Evolutionary conservation across 2,329 filamentous ascomycete species (phyloP), one percentile per base, ranked within the genome.

Genomic region (Penicillium capsulatum): DNA sequence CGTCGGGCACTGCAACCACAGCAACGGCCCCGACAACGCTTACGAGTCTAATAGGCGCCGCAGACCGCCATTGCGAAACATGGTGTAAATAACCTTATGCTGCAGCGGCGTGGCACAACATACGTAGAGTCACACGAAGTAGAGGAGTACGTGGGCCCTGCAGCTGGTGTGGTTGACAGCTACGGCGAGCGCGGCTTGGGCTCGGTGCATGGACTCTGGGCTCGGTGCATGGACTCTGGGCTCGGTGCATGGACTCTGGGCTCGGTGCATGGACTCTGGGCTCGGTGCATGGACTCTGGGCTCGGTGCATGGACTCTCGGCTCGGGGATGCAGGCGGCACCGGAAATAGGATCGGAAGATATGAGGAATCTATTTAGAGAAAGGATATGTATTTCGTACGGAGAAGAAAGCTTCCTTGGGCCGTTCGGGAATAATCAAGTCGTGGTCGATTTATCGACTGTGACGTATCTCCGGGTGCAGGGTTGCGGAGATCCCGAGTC

Each of bases 111-210:
- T 45, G 38, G 34, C 31, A 36, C 38, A 29, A 17, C 26, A 42
- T 22, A 42, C 31, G 38, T 44, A 17, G 34, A 36, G 33, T 39
- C 30, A 29, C 38, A 45, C 27, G 22, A 33, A 34, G 40, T 17
- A n/a, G 42, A 19, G 24, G 38, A 17, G 38, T 44, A 33, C 38
- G 27, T 40, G 42, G 10, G 32, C 20, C 33, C 38, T 50, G 47
- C 41, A 22, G 9, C 9, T 22, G 5, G 19, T 22, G 9, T 22
- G 19, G 19, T 22, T 22, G 19, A 9, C 19, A 22, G 19, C 5
- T 22, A 5, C 19, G 19, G 19, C 19, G n/a, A n/a, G n/a, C n/a
- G n/a, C n/a, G n/a, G n/a, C n/a, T n/a, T n/a, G n/a, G n/a, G n/a
- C n/a, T n/a, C n/a, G n/a, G n/a, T n/a, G n/a, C n/a, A n/a, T n/a